Conservation (phyloP, 257 asterid genomes). For the Solanum piurae region DNA sequence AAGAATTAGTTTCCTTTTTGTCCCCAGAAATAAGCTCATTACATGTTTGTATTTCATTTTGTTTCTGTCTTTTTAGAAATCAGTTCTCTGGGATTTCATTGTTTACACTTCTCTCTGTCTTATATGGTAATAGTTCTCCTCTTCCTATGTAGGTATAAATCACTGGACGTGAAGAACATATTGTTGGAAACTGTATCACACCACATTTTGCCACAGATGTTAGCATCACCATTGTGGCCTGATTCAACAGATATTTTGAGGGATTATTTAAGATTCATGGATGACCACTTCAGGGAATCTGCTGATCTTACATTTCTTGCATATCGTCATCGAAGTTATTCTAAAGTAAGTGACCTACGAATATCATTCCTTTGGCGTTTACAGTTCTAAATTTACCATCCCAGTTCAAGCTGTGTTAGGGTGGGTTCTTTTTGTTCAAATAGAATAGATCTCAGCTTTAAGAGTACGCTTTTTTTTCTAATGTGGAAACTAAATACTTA, state of each 20-base stretch:
- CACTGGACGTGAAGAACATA: conserved; percentile 93
- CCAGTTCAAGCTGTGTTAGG: neutral
- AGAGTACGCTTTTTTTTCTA: neutral
- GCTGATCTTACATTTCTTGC: conserved; percentile 97
- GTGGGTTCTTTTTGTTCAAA: neutral
- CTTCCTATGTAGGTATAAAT: conserved; percentile 57
- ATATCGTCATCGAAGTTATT: conserved; percentile 87
- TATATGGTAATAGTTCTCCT: conserved; percentile 12
- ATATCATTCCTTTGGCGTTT: neutral
- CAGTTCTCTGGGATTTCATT: neutral
- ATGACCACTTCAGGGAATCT: conserved; percentile 85
- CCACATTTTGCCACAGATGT: conserved; percentile 91
- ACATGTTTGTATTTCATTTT: neutral
- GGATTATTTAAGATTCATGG: conserved; percentile 82
- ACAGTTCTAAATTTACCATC: neutral
- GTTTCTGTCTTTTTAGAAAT: conserved; percentile 2
- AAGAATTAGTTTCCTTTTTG: conserved; percentile 5
- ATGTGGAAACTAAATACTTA: neutral
- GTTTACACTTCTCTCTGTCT: neutral
- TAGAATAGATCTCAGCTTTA: neutral
- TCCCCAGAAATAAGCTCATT: neutral
- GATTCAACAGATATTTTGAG: conserved; percentile 49
- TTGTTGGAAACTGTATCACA: conserved; percentile 82
- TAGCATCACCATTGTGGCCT: conserved; percentile 80
- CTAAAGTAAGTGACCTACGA: conserved; percentile 44